Conservation (phyloP, 23 red algal genomes). For the Cyanidiococcus yangmingshanensis region DNA sequence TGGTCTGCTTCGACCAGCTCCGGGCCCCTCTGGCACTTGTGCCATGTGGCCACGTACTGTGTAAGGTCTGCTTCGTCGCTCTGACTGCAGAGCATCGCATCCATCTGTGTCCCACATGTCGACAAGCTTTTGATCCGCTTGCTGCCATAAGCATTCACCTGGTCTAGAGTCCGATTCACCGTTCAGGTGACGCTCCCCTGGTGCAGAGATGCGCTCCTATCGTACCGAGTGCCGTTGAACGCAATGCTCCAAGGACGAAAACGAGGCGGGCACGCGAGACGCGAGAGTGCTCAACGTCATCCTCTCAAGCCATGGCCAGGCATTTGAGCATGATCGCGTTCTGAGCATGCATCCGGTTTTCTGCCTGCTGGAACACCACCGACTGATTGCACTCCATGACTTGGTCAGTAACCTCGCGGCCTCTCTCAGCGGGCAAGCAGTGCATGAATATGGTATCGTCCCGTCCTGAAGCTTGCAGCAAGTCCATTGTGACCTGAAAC, state of each 20-base stretch:
- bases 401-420: conserved; percentile 73
- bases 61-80: background rate
- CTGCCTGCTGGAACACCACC: conserved; percentile 90
- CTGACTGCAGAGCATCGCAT: background rate
- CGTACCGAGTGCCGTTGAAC: too few relatives aligned
- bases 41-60: conserved; percentile 12
- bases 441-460: conserved; percentile 55
- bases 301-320: conserved; percentile 36
- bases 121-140: background rate
- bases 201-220: too few relatives aligned
- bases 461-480: conserved; percentile 56
- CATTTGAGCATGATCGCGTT: conserved; percentile 78
- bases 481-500: conserved; percentile 51
- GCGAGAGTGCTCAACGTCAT: background rate
- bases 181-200: too few relatives aligned
- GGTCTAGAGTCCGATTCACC: background rate
- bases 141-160: background rate
- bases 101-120: background rate
- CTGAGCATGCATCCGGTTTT: conserved; percentile 99
- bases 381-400: conserved; percentile 83
- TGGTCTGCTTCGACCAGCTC: conserved; percentile 6
- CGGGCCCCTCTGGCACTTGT: background rate
- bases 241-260: too few relatives aligned
- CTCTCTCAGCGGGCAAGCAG: conserved; percentile 92
- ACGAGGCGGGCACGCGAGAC: too few relatives aligned